Percentiles rank a stretch among this genome's conserved stretches.
Evolutionary conservation across 2,329 filamentous ascomycete species (phyloP).

Genomic region (Dryadomyces sulphureus): DNA sequence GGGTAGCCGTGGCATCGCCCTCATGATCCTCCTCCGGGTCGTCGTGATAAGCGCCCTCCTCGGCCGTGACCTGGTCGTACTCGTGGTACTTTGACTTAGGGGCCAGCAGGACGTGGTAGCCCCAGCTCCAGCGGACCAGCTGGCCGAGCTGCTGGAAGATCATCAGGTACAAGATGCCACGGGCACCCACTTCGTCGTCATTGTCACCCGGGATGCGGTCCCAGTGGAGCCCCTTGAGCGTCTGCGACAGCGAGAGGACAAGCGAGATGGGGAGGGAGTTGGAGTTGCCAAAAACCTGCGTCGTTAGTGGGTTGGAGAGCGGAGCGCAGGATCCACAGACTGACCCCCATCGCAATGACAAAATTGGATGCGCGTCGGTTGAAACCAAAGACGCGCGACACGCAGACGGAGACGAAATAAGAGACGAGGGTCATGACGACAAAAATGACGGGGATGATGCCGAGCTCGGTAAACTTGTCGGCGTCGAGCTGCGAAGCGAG

Average conservation of each 20-base stretch:
- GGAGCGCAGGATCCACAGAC: background rate
- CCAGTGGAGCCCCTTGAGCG: slow-evolving; percentile 86
- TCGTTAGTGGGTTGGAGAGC: background rate
- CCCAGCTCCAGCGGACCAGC: slow-evolving; percentile 94
- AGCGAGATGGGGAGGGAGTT: slow-evolving; percentile 96
- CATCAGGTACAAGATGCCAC: slow-evolving; percentile 86
- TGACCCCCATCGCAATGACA: slow-evolving; percentile 77
- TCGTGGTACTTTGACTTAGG: slow-evolving; percentile 61
- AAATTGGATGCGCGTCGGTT: slow-evolving; percentile 82
- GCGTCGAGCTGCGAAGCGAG: slow-evolving; percentile 86
- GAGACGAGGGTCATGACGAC: slow-evolving; percentile 76
- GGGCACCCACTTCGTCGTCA: slow-evolving; percentile 83
- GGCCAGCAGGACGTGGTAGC: slow-evolving; percentile 86
- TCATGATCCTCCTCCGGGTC: slow-evolving; percentile 13
- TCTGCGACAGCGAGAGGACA: slow-evolving; percentile 85
- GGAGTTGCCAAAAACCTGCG: slow-evolving; percentile 82
- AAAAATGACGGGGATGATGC: slow-evolving; percentile 92
- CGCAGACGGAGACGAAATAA: slow-evolving; percentile 55
- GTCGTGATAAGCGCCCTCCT: slow-evolving; percentile 46
- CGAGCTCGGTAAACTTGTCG: slow-evolving; percentile 77
- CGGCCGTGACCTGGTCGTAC: slow-evolving; percentile 37
- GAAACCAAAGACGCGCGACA: slow-evolving; percentile 67
- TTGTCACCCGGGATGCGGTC: slow-evolving; percentile 81
- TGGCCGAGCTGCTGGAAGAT: slow-evolving; percentile 98
- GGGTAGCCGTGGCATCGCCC: background rate